Evolutionary conservation across 805 yeast species (phyloP), one percentile per base, ranked within the genome.

Genomic region (Ogataea pilisensis): DNA sequence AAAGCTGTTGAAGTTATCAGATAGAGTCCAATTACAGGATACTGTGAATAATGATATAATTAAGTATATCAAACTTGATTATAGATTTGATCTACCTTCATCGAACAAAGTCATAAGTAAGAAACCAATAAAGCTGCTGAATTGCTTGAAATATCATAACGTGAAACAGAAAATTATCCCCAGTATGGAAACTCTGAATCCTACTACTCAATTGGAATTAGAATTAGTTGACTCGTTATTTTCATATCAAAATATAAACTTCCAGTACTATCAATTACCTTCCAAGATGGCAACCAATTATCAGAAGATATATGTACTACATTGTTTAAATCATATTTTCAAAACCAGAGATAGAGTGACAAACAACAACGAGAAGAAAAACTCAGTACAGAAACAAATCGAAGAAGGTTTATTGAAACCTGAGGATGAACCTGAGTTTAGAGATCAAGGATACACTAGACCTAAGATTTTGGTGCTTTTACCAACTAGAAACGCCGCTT

Each of bases 401-500:
- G 66, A 67, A 20, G 76, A 72, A 37, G 68, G 65, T 2, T 42
- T 42, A 12, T 27, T 46, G 3, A 54, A 53, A 3, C 55, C 55
- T 4, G 52, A 49, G 13, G 50, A 54, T 19, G 80, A 75, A 44
- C 76, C 76, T 11, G 95, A 87, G 53, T 72, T 74, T 48, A 68
- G 95, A 41, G 99, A 93, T 60, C 98, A 93, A 62, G 98, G 99
- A 22, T 93, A 88, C 60, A 90, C 96, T 0, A 73, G 98, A 46
- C 95, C 99, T 1, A 90, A 89, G 55, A 89, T 84, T 2, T 65
- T 93, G 41, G 77, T 91, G 5, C 63, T 93, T 20, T 66, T 87
- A 31, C 98, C 99, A 11, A 87, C 96, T 0, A 75, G 96, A 55
- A 75, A 88, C 50, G 66, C 82, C 8, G 88, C 93, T 21, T 81